Evolutionary conservation across 805 yeast genomes (phyloP).

Genomic region (Wickerhamomyces canadensis): DNA sequence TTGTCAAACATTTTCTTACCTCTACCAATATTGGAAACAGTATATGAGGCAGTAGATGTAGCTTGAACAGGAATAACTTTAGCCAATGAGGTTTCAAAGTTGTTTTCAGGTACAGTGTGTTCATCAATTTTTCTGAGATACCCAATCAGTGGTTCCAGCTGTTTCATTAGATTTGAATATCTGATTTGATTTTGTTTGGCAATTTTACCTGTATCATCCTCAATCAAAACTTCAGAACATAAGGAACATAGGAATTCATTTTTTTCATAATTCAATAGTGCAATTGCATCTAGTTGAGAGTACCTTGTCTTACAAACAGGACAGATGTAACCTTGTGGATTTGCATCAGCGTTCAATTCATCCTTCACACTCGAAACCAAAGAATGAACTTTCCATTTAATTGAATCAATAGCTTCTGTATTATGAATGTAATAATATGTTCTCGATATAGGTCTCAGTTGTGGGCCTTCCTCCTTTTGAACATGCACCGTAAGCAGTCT

Average conservation of each 20-base stretch:
- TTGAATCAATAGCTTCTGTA: conserved; percentile 91
- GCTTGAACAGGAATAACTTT: conserved; percentile 83
- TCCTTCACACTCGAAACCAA: conserved; percentile 74
- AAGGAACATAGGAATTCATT: conserved; percentile 79
- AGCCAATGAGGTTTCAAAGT: conserved; percentile 79
- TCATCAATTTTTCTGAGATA: conserved; percentile 81
- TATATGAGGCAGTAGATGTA: conserved; percentile 60
- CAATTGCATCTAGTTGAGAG: conserved; percentile 82
- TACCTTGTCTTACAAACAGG: conserved; percentile 79
- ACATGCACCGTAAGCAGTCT: conserved; percentile 64
- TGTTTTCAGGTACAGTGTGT: conserved; percentile 74
- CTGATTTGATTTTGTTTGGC: conserved; percentile 77
- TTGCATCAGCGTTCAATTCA: conserved; percentile 77
- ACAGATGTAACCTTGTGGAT: conserved; percentile 92
- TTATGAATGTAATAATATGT: conserved; percentile 83
- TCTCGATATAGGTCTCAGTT: conserved; percentile 60
- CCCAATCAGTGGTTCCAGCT: conserved; percentile 81
- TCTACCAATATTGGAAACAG: conserved; percentile 45
- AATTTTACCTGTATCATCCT: conserved; percentile 83
- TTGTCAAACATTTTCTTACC: conserved; percentile 38
- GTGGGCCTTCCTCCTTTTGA: conserved; percentile 65
- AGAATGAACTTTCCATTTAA: conserved; percentile 93
- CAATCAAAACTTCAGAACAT: conserved; percentile 72
- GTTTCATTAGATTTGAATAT: conserved; percentile 79
- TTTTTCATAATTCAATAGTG: conserved; percentile 72